Evolutionary conservation across 208 protist genomes (phyloP).

Genomic region (Wallacemonas sp.): DNA sequence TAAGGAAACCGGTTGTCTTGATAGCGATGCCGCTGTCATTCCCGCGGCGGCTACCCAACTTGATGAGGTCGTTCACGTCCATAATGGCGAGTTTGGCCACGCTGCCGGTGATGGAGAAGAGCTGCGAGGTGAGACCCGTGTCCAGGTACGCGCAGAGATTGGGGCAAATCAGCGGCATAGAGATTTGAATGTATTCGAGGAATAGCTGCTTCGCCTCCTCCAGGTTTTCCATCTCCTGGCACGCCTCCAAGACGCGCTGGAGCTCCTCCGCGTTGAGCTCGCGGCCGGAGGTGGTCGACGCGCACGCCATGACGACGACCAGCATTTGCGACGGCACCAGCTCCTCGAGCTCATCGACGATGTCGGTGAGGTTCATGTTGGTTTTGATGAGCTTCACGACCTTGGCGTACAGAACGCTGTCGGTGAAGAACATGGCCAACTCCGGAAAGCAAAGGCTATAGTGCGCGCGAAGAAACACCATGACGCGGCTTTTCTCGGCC

Average conservation of each 20-base stretch:
- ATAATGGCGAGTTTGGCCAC: slow-evolving; percentile 72
- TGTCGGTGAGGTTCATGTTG: slow-evolving; percentile 68
- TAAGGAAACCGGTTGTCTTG: slow-evolving; percentile 86
- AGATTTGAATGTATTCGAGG: slow-evolving; percentile 91
- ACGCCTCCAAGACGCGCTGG: slow-evolving; percentile 71
- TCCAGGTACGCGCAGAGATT: slow-evolving; percentile 92
- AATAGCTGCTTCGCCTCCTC: slow-evolving; percentile 92
- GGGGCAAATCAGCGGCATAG: slow-evolving; percentile 92
- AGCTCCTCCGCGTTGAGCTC: slow-evolving; percentile 64
- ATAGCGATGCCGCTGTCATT: slow-evolving; percentile 68
- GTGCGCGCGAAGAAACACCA: slow-evolving; percentile 87
- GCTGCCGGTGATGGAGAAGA: slow-evolving; percentile 87
- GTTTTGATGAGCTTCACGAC: slow-evolving; percentile 86
- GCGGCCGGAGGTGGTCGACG: slow-evolving; percentile 84
- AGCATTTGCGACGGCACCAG: slow-evolving; percentile 86
- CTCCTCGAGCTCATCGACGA: slow-evolving; percentile 76
- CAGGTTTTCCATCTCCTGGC: slow-evolving; percentile 89
- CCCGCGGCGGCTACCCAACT: slow-evolving; percentile 72
- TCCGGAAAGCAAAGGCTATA: slow-evolving; percentile 90
- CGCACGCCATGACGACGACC: slow-evolving; percentile 84
- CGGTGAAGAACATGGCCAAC: slow-evolving; percentile 86
- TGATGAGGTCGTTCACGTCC: slow-evolving; percentile 64
- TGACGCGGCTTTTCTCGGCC: slow-evolving; percentile 85
- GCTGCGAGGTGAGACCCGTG: slow-evolving; percentile 90
- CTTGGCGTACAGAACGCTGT: slow-evolving; percentile 85